These are phyloP conservation scores for Coemansia sp. DNA, from an alignment of 192 early-diverging fungal species.

Conservation along the genomic window DNA sequence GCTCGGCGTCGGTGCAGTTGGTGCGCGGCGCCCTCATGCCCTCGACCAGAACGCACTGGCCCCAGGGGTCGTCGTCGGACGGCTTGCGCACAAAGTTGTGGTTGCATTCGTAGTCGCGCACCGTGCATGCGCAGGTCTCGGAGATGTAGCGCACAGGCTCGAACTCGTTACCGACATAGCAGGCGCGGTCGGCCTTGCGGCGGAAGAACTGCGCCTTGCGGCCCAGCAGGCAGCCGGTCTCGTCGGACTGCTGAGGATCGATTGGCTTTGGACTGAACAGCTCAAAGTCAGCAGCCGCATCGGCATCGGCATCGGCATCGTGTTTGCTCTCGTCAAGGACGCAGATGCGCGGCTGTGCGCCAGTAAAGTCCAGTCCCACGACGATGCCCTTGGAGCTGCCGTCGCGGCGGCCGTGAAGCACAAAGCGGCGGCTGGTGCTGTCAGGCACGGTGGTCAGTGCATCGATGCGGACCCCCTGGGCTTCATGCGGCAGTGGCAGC, in stretches of 20 bases:
- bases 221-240: constrained; percentile 61
- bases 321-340: constrained; percentile 43
- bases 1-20: constrained; percentile 55
- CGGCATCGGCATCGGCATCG: no score
- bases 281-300: constrained; percentile 62
- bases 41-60: constrained; percentile 65
- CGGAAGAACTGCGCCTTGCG: constrained; percentile 71
- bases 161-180: constrained; percentile 75
- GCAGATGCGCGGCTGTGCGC: constrained; percentile 51
- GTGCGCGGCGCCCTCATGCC: constrained; percentile 58
- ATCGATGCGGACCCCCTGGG: constrained; percentile 70
- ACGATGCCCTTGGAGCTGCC: constrained; percentile 22
- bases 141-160: constrained; percentile 57
- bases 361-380: constrained; percentile 52
- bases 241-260: constrained; percentile 41
- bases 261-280: constrained; percentile 61
- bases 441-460: constrained; percentile 64
- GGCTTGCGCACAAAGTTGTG: constrained; percentile 74
- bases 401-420: constrained; percentile 68
- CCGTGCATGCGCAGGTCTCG: constrained; percentile 72
- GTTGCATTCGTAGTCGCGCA: constrained; percentile 88
- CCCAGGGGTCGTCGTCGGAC: constrained; percentile 15
- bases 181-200: constrained; percentile 63
- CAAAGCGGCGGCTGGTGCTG: constrained; percentile 74
- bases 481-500: constrained; percentile 66